Base-by-base conservation (phyloP, 768 basidiomycete genomes). In the Suillus cothurnatus region DNA sequence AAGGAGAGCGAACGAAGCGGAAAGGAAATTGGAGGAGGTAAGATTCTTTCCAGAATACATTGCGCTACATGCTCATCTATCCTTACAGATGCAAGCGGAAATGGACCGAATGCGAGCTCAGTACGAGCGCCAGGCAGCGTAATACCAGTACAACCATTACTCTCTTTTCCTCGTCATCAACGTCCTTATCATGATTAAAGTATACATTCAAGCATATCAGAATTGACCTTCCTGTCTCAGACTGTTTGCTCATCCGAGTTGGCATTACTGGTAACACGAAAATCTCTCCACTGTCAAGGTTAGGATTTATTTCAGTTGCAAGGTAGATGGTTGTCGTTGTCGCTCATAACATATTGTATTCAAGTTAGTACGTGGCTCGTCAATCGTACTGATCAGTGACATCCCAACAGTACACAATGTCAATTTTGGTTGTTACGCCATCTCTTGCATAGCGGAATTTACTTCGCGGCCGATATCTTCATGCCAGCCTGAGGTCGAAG, bases 341-440 rank as follows among this genome's bases (percentile, higher is more conserved):
- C 7, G 6, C 23, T 23, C 14, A 14, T 49, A 23, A 7, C 23
- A 28, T 50, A 3, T 26, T 9, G 8, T 28, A 67, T 68, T n/a
- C n/a, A n/a, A n/a, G n/a, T n/a, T 90, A 41, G 23, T 49, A 26
- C 81, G 86, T 17, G 88, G 89, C 0, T 68, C 78, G 15, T 78
- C 81, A 1, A 72, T 91, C 52, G 66, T 74, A 2, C 77, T 91
- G 26, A 79, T 80, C 12, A 77, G 75, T 45, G 81, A 81, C 26
- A 69, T 89, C 26, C 82, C 87, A 4, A 86, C 85, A 12, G 84
- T 89, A 8, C 49, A n/a, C n/a, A 62, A 75, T 74, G 62, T 88
- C 88, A 0, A 77, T 91, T 11, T 61, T 71, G 3, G 84, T 81
- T 12, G 75, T 89, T 23, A 23, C 36, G 3, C 47, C 47, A 6